These are phyloP conservation scores for Talaromyces albobiverticillius DNA, from an alignment of 2,329 filamentous ascomycete genomes.

Conservation along the genomic window DNA sequence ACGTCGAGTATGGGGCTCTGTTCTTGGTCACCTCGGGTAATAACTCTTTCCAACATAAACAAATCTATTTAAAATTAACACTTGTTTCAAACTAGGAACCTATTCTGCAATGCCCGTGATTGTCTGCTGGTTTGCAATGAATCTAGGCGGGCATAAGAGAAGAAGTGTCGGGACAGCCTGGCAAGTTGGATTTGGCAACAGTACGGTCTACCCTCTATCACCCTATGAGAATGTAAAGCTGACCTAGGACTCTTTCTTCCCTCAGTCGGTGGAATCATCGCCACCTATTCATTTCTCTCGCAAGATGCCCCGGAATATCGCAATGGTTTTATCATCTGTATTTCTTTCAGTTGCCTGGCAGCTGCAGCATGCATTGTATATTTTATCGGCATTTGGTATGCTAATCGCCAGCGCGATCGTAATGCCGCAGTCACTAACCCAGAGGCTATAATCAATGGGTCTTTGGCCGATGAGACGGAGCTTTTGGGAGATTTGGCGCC, in stretches of 20 bases:
- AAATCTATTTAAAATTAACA: too few species aligned
- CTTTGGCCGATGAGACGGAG: slow-evolving; percentile 27
- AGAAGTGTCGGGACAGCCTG: slow-evolving; percentile 69
- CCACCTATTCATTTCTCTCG: slow-evolving; percentile 66
- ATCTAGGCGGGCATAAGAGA: slow-evolving; percentile 69
- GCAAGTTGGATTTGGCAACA: slow-evolving; percentile 75
- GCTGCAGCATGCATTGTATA: slow-evolving; percentile 49
- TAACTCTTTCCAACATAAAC: too few species aligned
- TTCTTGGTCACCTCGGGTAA: slow-evolving; percentile 76
- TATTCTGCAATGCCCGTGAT: slow-evolving; percentile 90
- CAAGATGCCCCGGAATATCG: slow-evolving; percentile 67
- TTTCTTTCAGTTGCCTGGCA: slow-evolving; percentile 70
- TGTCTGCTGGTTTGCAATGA: slow-evolving; percentile 81
- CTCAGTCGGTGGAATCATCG: slow-evolving; percentile 69
- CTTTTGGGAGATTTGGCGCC: slow-evolving; percentile 41
- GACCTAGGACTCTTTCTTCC: neutral
- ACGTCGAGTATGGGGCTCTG: slow-evolving; percentile 72
- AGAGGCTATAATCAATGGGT: slow-evolving; percentile 18
- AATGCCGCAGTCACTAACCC: slow-evolving; percentile 21
- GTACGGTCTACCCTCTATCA: slow-evolving; percentile 21
- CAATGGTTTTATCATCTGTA: slow-evolving; percentile 72
- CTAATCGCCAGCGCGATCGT: slow-evolving; percentile 41
- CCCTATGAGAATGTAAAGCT: neutral
- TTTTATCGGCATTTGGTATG: slow-evolving; percentile 31
- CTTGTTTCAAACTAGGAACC: neutral